phyloP scores from a whole-genome alignment of 2,329 filamentous ascomycete genomes.

The Bipolaris victoriae region DNA sequence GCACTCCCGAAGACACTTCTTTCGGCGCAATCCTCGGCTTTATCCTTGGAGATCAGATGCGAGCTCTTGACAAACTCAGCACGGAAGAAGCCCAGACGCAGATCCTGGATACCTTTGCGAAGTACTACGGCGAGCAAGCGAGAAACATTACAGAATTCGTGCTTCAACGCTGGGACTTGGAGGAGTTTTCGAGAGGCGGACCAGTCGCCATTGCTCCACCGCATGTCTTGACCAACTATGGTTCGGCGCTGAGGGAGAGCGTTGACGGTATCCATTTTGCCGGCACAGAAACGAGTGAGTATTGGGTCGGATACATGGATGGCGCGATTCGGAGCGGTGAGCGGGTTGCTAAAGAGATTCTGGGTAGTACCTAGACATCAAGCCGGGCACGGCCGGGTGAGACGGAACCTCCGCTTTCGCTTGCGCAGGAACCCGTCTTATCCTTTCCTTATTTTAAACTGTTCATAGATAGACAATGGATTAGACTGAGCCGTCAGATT shows the following conservation, averaged over 20 bases:
- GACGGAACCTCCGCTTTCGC: no score
- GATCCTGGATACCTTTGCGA: constrained; percentile 19
- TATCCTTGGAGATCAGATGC: constrained; percentile 30
- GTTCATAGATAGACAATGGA: not conserved
- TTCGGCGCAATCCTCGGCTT: constrained; percentile 34
- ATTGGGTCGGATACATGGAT: constrained; percentile 67
- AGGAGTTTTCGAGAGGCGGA: constrained; percentile 27
- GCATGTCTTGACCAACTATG: constrained; percentile 20
- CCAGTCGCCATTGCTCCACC: constrained; percentile 26
- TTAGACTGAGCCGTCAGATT: not conserved
- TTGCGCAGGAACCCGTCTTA: no score
- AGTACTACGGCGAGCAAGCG: constrained; percentile 24
- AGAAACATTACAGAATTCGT: constrained; percentile 25
- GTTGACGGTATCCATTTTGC: constrained; percentile 58
- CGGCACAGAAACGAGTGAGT: constrained; percentile 60
- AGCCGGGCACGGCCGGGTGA: not conserved
- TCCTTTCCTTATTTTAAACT: not conserved
- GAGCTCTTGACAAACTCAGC: constrained; percentile 16
- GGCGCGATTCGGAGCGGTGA: constrained; percentile 60
- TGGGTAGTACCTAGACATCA: not conserved
- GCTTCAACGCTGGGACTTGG: constrained; percentile 31
- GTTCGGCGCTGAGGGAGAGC: constrained; percentile 19
- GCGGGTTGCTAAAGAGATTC: constrained; percentile 56
- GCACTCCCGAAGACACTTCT: constrained; percentile 19
- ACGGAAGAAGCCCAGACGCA: constrained; percentile 2